Evolutionary conservation across 139 green algal species (phyloP).

Genomic region (Spirogloea muscicola): DNA sequence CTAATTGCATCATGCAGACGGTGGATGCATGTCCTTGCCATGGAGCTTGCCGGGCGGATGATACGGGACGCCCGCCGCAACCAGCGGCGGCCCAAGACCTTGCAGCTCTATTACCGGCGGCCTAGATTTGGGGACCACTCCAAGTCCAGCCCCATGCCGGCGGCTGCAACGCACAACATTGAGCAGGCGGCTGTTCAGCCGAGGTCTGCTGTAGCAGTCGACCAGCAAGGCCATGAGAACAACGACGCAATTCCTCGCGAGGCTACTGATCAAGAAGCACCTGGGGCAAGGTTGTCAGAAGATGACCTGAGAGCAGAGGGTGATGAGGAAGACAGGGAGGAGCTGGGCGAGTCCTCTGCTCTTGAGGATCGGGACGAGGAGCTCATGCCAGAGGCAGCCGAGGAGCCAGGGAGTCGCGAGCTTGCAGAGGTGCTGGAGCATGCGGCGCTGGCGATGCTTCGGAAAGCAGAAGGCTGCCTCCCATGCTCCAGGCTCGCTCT

Average conservation of each 20-base stretch:
- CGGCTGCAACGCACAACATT: no score
- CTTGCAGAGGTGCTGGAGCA: not conserved
- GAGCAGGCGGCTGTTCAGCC: no score
- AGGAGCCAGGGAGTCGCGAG: no score
- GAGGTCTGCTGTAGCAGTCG: constrained; percentile 2
- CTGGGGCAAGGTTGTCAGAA: not conserved
- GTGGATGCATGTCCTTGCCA: constrained; percentile 13
- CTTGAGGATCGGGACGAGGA: no score
- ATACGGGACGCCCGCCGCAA: constrained; percentile 4
- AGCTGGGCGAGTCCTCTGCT: no score
- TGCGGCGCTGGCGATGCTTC: not conserved
- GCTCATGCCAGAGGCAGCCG: no score
- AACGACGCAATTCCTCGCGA: not conserved
- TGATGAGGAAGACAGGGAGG: not conserved
- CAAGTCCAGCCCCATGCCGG: no score
- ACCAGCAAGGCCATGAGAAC: no score
- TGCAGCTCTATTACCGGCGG: constrained; percentile 25
- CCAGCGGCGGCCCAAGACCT: constrained; percentile 4
- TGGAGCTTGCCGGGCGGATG: constrained; percentile 19
- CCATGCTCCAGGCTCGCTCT: constrained; percentile 11
- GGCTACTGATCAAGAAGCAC: not conserved
- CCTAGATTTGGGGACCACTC: not conserved
- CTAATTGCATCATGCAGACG: not conserved
- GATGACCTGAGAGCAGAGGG: not conserved
- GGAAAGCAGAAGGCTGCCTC: not conserved